Evolutionary conservation across 2,329 filamentous ascomycete genomes (phyloP).

Genomic region (Cladosporium velox): DNA sequence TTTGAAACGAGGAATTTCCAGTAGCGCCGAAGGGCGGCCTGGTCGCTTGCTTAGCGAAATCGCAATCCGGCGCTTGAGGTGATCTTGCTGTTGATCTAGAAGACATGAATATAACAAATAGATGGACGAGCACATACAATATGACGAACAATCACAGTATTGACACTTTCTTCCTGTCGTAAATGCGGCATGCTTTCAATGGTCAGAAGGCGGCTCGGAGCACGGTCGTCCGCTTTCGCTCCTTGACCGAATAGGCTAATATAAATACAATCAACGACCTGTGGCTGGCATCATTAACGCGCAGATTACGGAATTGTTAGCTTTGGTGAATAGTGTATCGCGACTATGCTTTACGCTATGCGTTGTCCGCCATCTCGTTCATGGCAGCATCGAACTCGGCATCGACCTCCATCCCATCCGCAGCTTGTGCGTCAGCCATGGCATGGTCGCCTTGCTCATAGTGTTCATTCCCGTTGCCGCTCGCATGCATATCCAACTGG

Average conservation of each 20-base stretch:
- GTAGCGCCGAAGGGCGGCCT: background rate
- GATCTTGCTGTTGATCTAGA: background rate
- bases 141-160: background rate
- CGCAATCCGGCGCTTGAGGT: background rate
- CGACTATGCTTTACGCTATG: constrained; percentile 26
- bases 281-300: background rate
- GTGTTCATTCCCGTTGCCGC: constrained; percentile 45
- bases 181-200: background rate
- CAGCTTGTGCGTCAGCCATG: constrained; percentile 31
- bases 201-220: background rate
- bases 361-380: constrained; percentile 37
- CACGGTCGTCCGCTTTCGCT: background rate
- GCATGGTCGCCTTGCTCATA: constrained; percentile 30
- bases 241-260: constrained; percentile 10
- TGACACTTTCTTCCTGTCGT: background rate
- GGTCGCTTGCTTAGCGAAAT: background rate
- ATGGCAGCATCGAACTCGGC: constrained; percentile 40
- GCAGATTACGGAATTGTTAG: background rate
- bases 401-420: constrained; percentile 38
- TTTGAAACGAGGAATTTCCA: constrained; percentile 7
- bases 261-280: constrained; percentile 4
- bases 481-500: constrained; percentile 37
- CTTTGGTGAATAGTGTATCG: background rate
- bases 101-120: background rate
- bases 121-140: background rate